Conservation (phyloP, 352 stramenopile species). For the Chrysophaeum taylorii region DNA sequence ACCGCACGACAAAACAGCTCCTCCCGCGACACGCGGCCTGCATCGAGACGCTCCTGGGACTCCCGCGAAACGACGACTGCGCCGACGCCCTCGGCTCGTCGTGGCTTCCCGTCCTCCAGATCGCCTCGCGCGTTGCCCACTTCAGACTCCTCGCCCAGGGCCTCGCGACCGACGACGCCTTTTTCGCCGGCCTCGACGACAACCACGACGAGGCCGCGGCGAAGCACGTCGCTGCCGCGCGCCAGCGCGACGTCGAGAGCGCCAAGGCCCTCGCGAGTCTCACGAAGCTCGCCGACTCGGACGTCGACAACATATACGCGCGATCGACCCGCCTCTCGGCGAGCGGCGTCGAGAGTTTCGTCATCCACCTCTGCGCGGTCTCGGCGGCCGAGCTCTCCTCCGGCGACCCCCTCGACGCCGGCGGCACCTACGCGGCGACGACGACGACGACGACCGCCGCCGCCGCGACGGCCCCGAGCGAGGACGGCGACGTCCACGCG, state of each 20-base stretch:
- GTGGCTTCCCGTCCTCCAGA: constrained; percentile 87
- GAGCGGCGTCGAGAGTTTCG: constrained; percentile 47
- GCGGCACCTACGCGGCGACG: constrained; percentile 17
- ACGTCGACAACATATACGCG: background rate
- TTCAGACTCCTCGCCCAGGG: constrained; percentile 88
- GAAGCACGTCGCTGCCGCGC: background rate
- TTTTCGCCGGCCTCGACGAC: constrained; percentile 55
- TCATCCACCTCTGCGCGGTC: constrained; percentile 51
- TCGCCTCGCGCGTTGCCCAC: constrained; percentile 90
- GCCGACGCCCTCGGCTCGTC: constrained; percentile 90
- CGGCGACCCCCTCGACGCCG: constrained; percentile 12
- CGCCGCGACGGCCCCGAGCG: background rate
- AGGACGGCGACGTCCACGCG: constrained; percentile 45
- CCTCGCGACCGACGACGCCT: constrained; percentile 63
- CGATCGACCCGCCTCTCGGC: constrained; percentile 39
- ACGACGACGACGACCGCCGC: background rate
- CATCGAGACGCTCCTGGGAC: constrained; percentile 87
- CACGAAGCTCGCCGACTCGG: background rate
- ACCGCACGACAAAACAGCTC: constrained; percentile 32
- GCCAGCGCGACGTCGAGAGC: background rate
- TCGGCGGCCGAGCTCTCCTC: constrained; percentile 48
- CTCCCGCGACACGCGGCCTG: constrained; percentile 75
- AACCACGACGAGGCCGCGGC: constrained; percentile 9
- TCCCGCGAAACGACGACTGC: constrained; percentile 79
- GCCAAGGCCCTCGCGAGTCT: background rate